Evolutionary conservation across 257 asterid genomes (phyloP).

Genomic region (Echites panduratus): DNA sequence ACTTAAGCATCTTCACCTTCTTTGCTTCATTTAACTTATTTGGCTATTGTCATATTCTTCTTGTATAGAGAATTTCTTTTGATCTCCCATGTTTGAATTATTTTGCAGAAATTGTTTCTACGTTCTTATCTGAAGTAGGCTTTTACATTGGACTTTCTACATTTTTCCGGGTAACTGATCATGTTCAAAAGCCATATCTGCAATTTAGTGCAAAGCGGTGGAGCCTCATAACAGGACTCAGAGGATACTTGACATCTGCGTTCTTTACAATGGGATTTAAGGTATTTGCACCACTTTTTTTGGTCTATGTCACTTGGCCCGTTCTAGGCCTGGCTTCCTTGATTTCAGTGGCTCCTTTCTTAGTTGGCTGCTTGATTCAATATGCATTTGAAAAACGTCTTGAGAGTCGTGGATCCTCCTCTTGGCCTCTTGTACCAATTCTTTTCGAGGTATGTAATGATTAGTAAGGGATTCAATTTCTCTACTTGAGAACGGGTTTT

Average conservation of each 20-base stretch:
- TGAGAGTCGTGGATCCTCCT: constrained; percentile 51
- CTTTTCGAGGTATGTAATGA: constrained; percentile 61
- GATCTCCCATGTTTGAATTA: constrained; percentile 14
- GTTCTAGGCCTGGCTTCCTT: constrained; percentile 58
- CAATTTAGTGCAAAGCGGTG: constrained; percentile 81
- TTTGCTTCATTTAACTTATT: not conserved
- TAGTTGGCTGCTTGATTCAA: constrained; percentile 61
- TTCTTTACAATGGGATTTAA: constrained; percentile 68
- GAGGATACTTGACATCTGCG: constrained; percentile 62
- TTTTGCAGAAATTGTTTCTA: constrained; percentile 63
- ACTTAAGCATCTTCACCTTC: not conserved
- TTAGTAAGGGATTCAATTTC: not conserved
- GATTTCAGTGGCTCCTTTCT: constrained; percentile 67
- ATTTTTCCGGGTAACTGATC: constrained; percentile 54
- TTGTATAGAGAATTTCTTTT: not conserved
- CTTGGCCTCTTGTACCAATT: constrained; percentile 89
- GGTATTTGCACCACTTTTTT: constrained; percentile 62
- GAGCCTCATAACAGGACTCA: constrained; percentile 90
- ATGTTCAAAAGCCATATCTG: constrained; percentile 81
- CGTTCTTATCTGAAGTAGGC: constrained; percentile 49
- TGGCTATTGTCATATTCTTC: constrained; percentile 1
- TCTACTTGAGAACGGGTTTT: constrained; percentile 2
- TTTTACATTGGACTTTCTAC: constrained; percentile 71
- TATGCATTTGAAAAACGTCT: constrained; percentile 50
- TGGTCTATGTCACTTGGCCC: constrained; percentile 76